Conservation (phyloP, 768 basidiomycete genomes). For the Podaxis sp. region DNA sequence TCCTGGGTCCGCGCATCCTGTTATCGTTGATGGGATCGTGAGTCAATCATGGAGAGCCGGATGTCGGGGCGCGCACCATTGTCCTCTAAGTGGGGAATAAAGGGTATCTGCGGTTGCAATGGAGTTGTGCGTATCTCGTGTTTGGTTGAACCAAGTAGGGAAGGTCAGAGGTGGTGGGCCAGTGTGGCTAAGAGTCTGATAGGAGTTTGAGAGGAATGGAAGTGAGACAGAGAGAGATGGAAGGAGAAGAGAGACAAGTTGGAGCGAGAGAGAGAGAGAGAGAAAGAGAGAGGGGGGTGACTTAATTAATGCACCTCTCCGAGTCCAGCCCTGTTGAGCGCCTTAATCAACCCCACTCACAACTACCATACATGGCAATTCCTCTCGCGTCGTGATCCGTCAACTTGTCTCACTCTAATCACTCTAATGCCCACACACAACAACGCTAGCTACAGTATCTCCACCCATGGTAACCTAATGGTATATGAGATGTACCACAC, state of each 20-base stretch:
- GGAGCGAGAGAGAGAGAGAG: background rate
- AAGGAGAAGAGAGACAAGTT: background rate
- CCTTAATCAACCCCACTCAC: constrained; percentile 1
- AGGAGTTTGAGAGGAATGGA: background rate
- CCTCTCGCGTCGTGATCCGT: background rate
- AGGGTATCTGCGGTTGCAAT: background rate
- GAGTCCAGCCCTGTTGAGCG: background rate
- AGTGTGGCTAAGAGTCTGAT: background rate
- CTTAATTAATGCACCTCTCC: constrained; percentile 11
- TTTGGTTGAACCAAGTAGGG: background rate
- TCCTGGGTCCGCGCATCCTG: constrained; percentile 75
- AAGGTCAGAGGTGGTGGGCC: background rate
- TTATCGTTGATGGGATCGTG: constrained; percentile 18
- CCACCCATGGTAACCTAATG: background rate
- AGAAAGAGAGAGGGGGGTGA: background rate
- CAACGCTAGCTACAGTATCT: too few species aligned
- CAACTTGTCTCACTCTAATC: too few species aligned
- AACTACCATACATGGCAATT: background rate
- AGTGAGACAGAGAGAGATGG: background rate
- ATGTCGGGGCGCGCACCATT: constrained; percentile 21
- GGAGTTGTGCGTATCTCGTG: constrained; percentile 21
- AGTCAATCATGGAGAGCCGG: constrained; percentile 15
- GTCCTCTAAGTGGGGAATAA: constrained; percentile 11
- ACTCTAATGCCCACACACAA: too few species aligned
- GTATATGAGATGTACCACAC: background rate